These are phyloP conservation scores for Blastocystis hominis DNA, from an alignment of 352 stramenopile species.

Conservation along the genomic window DNA sequence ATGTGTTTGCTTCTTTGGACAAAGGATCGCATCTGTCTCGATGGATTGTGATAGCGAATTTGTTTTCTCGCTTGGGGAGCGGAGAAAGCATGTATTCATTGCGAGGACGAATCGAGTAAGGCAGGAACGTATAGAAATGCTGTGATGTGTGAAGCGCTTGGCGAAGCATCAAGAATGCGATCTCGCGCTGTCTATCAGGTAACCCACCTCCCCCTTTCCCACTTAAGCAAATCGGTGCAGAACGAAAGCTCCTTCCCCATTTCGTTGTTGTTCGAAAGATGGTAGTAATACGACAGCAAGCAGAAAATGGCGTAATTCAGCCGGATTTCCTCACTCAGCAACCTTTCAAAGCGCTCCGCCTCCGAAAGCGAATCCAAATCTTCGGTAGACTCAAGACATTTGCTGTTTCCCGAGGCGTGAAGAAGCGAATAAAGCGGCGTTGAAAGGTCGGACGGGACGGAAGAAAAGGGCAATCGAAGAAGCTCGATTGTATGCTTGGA, in stretches of 20 bases:
- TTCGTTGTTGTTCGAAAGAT: not conserved
- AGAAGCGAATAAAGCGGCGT: not conserved
- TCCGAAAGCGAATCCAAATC: not conserved
- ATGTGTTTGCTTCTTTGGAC: not conserved
- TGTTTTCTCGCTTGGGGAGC: not conserved
- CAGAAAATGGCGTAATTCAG: not conserved
- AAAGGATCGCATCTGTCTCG: not conserved
- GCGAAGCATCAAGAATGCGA: not conserved
- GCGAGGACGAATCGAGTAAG: not conserved
- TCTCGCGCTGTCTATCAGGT: not conserved
- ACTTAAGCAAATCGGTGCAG: not conserved
- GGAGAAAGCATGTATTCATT: not conserved
- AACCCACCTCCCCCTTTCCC: not conserved
- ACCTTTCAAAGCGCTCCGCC: not conserved
- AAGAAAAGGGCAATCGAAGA: not conserved
- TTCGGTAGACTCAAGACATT: not conserved
- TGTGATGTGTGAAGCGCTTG: not conserved
- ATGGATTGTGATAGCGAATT: not conserved
- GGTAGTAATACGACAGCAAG: not conserved
- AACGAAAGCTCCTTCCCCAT: not conserved
- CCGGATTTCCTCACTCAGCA: not conserved
- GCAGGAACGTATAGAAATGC: conserved; percentile 30
- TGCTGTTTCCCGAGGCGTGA: too few species aligned
- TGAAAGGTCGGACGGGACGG: not conserved
- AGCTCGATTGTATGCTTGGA: not conserved